Evolutionary conservation across 768 basidiomycete genomes (phyloP).

Genomic region (Lactifluus echinatus): DNA sequence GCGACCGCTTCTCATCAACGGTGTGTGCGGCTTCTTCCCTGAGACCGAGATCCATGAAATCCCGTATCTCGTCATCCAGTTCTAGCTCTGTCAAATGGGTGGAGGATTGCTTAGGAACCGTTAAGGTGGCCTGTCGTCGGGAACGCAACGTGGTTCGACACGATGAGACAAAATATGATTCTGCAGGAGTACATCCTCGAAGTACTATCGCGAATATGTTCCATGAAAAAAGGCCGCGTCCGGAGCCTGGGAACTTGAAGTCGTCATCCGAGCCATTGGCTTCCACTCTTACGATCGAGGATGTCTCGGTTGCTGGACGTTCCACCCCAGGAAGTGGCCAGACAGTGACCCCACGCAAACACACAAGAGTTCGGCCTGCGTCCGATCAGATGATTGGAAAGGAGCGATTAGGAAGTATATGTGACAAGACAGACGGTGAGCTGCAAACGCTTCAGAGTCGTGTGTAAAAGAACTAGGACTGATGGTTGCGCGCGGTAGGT

Average conservation of each 20-base stretch:
- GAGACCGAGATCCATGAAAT: slow-evolving; percentile 38
- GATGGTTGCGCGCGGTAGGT: slow-evolving; percentile 29
- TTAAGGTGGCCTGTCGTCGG: slow-evolving; percentile 34
- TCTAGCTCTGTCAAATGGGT: slow-evolving; percentile 43
- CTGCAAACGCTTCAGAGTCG: neutral
- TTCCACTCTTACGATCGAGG: slow-evolving; percentile 35
- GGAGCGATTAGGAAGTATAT: slow-evolving; percentile 41
- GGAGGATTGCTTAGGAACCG: slow-evolving; percentile 40
- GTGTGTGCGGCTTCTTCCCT: slow-evolving; percentile 38
- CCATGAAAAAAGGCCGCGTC: slow-evolving; percentile 27
- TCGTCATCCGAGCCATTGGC: neutral
- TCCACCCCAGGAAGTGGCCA: slow-evolving; percentile 21
- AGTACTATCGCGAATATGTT: slow-evolving; percentile 54
- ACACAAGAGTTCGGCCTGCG: slow-evolving; percentile 44
- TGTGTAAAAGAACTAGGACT: neutral
- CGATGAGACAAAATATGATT: slow-evolving; percentile 38
- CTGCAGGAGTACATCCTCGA: slow-evolving; percentile 42
- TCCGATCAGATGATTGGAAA: slow-evolving; percentile 54
- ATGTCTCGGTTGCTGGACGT: slow-evolving; percentile 48
- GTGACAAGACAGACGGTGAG: slow-evolving; percentile 46
- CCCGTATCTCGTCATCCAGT: slow-evolving; percentile 31
- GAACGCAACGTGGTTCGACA: slow-evolving; percentile 24
- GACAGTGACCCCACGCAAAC: slow-evolving; percentile 31
- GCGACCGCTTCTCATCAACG: slow-evolving; percentile 32
- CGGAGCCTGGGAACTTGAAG: slow-evolving; percentile 6